phyloP scores from a whole-genome alignment of 2,329 filamentous ascomycete species.

The Pezicula neosporulosa region DNA sequence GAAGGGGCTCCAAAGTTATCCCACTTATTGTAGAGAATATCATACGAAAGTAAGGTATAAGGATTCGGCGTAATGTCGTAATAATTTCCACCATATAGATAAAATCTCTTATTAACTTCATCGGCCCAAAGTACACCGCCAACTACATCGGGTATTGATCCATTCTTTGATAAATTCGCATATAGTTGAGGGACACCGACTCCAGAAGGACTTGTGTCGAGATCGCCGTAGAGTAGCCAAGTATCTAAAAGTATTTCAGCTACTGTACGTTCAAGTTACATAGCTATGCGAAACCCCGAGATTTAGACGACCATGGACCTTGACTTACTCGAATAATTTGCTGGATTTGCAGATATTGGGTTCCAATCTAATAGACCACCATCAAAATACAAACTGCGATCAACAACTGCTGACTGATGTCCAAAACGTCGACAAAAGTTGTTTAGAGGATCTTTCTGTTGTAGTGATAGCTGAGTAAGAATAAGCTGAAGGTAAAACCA shows the following conservation, averaged over 20 bases:
- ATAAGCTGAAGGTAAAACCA: slow-evolving; percentile 6
- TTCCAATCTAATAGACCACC: slow-evolving; percentile 56
- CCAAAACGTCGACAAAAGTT: slow-evolving; percentile 53
- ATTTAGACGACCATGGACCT: not conserved
- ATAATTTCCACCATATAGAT: slow-evolving; percentile 59
- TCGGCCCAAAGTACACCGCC: slow-evolving; percentile 56
- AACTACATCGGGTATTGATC: slow-evolving; percentile 47
- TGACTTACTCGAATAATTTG: slow-evolving; percentile 54
- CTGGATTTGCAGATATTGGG: slow-evolving; percentile 40
- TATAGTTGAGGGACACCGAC: slow-evolving; percentile 46
- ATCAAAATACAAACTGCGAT: slow-evolving; percentile 58
- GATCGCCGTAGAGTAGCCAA: slow-evolving; percentile 54
- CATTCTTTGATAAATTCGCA: slow-evolving; percentile 56
- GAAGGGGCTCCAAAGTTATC: slow-evolving; percentile 38
- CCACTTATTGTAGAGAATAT: slow-evolving; percentile 54
- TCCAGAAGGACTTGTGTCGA: slow-evolving; percentile 37
- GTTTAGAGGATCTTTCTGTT: slow-evolving; percentile 46
- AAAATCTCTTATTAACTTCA: slow-evolving; percentile 58
- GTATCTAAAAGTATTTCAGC: slow-evolving; percentile 35
- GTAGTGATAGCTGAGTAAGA: slow-evolving; percentile 17
- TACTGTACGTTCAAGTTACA: not conserved
- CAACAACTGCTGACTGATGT: slow-evolving; percentile 58
- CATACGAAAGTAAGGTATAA: slow-evolving; percentile 53
- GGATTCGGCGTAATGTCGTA: slow-evolving; percentile 36
- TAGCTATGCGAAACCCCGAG: not conserved